Evolutionary conservation across 2,329 filamentous ascomycete species (phyloP), one percentile per base, ranked within the genome.

Genomic region (Pseudocercospora fijiensis): DNA sequence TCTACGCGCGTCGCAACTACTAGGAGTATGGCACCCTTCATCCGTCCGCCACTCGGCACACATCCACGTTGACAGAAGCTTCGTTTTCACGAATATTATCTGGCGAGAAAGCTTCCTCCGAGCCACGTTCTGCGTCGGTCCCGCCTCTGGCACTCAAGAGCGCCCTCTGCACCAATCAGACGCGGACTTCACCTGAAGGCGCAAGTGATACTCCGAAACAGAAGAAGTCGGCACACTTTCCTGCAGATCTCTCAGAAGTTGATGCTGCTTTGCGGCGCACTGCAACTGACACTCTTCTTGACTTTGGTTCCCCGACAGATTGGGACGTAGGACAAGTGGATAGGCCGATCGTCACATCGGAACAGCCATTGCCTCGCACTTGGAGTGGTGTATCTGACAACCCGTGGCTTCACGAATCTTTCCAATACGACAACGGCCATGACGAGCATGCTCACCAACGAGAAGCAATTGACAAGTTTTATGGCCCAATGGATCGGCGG

Each of bases 161-260:
- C 45, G 45, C 45, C 33, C 43, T 61, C 33, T 24, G 43, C 43
- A 22, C 37, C 51, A 7, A 24, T 24, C 26, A 57, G n/a, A 27
- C 26, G 51, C 20, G 30, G 41, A 22, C 18, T 53, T 9, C 60
- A 20, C 28, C 51, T 16, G 52, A 11, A 3, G 60, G 43, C 7
- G 60, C 53, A 11, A 33, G 13, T 22, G 49, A 37, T 9, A 58
- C 56, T 18, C 53, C 57, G 9, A 65, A 60, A 56, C 49, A 61
- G 49, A 61, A 60, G 49, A 65, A 65, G 53, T 60, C 28, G 37
- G 64, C 60, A 26, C 64, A 55, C 20, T 65, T 62, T n/a, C 57
- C 59, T 33, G 51, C 59, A 26, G 49, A 52, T 33, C 26, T 60
- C 5, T 37, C 61, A 26, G 59, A 62, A 5, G n/a, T 47, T n/a